Conservation (phyloP, 306 rosid species). For the Rubus parviflorus region DNA sequence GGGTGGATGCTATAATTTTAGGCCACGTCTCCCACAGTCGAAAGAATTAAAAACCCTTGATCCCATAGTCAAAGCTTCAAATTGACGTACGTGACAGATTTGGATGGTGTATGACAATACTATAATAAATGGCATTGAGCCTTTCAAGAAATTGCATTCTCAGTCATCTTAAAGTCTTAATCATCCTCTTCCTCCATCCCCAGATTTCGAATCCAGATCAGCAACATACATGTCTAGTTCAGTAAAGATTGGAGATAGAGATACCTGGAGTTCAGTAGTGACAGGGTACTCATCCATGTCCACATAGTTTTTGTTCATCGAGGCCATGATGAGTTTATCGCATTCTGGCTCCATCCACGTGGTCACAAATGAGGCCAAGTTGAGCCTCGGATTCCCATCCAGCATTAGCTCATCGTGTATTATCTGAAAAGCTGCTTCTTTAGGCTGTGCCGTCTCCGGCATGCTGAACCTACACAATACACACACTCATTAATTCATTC, state of each 20-base stretch:
- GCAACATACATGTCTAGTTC: background rate
- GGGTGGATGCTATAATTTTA: background rate
- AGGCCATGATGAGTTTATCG: slow-evolving; percentile 64
- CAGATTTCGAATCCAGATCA: background rate
- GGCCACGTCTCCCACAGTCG: slow-evolving; percentile 3
- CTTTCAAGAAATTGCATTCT: background rate
- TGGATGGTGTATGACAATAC: background rate
- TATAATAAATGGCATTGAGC: background rate
- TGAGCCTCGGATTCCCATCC: slow-evolving; percentile 50
- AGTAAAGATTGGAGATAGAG: background rate
- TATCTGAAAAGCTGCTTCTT: slow-evolving; percentile 53
- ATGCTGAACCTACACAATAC: slow-evolving; percentile 30
- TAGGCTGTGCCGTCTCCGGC: slow-evolving; percentile 33
- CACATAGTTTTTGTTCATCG: slow-evolving; percentile 85
- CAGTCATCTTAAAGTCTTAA: background rate
- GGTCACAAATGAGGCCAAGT: slow-evolving; percentile 60
- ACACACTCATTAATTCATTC: background rate
- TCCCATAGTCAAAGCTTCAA: background rate
- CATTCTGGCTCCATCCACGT: slow-evolving; percentile 85
- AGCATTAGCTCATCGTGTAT: slow-evolving; percentile 56
- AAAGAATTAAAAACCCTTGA: background rate
- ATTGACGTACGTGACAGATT: background rate
- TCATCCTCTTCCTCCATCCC: background rate
- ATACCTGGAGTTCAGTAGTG: slow-evolving; percentile 84
- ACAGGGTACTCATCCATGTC: slow-evolving; percentile 97